These are phyloP conservation scores for Citrus cavaleriei DNA, from an alignment of 345 rosid genomes.

Conservation along the genomic window DNA sequence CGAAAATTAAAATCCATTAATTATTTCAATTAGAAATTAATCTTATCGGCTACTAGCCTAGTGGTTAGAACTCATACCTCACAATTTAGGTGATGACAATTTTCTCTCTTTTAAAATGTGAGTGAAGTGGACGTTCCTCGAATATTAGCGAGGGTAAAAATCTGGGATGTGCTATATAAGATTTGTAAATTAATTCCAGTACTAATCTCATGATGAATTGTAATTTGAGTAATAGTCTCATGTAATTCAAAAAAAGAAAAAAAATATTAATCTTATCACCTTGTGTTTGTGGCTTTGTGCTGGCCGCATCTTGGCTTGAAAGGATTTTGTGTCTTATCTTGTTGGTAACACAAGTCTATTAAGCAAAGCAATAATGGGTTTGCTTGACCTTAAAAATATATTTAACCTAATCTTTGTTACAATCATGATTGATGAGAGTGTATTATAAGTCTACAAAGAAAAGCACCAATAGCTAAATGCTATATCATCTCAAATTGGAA, in stretches of 20 bases:
- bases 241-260: too few relatives aligned
- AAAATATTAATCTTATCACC: not conserved
- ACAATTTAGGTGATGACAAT: accelerated
- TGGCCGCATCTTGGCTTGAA: slow-evolving; percentile 26
- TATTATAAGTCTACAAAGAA: not conserved
- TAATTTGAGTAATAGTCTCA: too few relatives aligned
- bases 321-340: slow-evolving; percentile 10
- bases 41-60: too few relatives aligned
- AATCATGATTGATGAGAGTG: not conserved
- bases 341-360: not conserved
- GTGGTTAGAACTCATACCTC: too few relatives aligned
- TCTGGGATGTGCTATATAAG: too few relatives aligned
- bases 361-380: slow-evolving; percentile 11
- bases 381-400: not conserved
- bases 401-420: not conserved
- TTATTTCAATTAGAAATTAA: too few relatives aligned
- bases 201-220: too few relatives aligned
- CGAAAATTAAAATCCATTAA: not conserved
- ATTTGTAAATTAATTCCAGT: too few relatives aligned
- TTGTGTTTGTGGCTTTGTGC: not conserved
- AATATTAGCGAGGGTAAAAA: too few relatives aligned
- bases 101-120: too few relatives aligned
- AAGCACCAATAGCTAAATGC: not conserved
- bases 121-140: too few relatives aligned
- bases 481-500: not conserved